These are phyloP conservation scores for Stephanodiscus minutulus DNA, from an alignment of 108 stramenopile genomes.

Conservation along the genomic window DNA sequence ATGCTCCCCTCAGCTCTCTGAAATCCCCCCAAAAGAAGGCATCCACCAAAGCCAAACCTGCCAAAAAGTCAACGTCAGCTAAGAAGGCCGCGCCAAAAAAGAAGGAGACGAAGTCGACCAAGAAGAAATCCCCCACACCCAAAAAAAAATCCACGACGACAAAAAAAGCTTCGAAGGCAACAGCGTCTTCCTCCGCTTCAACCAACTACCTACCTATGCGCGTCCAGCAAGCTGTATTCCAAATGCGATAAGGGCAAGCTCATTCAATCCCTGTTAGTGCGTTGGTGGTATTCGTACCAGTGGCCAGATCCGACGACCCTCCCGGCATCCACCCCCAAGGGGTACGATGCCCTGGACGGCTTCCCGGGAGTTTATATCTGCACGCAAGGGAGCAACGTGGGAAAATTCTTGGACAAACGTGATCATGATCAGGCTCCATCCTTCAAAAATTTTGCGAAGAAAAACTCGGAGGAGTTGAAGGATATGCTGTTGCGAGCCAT, in stretches of 20 bases:
- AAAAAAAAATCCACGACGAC: conserved; percentile 11
- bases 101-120: conserved; percentile 26
- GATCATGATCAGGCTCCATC: conserved; percentile 59
- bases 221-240: conserved; percentile 44
- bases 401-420: conserved; percentile 73
- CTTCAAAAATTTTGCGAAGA: conserved; percentile 75
- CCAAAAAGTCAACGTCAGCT: conserved; percentile 23
- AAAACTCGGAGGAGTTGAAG: conserved; percentile 68
- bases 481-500: conserved; percentile 68
- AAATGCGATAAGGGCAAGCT: conserved; percentile 80
- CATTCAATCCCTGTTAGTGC: conserved; percentile 82
- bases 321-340: conserved; percentile 58
- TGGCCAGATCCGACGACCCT: conserved; percentile 76
- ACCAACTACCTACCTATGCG: conserved; percentile 28
- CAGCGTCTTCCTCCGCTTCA: conserved; percentile 22
- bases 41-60: conserved; percentile 37
- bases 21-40: conserved; percentile 45
- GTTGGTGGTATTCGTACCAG: conserved; percentile 96
- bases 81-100: conserved; percentile 48
- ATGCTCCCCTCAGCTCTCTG: conserved; percentile 67
- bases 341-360: conserved; percentile 91
- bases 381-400: conserved; percentile 74
- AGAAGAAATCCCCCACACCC: not conserved
- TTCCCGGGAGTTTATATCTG: conserved; percentile 94
- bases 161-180: conserved; percentile 26